A percentile compares a stretch with the other conserved stretches of the same genome.
These are phyloP conservation scores for Gryganskiella cystojenkinii DNA, from an alignment of 192 early-diverging fungal genomes.

Conservation along the genomic window DNA sequence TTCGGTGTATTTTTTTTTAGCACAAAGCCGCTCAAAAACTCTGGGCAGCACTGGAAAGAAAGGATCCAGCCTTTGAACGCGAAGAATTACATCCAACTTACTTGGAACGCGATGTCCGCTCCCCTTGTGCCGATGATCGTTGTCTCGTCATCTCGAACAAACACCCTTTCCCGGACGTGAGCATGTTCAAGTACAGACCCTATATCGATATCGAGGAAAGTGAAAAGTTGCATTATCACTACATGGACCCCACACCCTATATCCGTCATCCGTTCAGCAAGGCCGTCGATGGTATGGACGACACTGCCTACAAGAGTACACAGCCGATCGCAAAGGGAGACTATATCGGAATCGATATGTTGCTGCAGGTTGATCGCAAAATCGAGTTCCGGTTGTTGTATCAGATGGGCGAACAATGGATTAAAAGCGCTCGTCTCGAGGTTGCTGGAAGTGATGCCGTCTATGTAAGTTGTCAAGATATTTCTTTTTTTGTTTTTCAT, in stretches of 20 bases:
- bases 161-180: slow-evolving; percentile 57
- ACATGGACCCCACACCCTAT: slow-evolving; percentile 49
- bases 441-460: slow-evolving; percentile 44
- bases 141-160: slow-evolving; percentile 67
- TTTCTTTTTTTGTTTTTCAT: not conserved
- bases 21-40: slow-evolving; percentile 56
- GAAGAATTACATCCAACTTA: slow-evolving; percentile 55
- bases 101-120: slow-evolving; percentile 55
- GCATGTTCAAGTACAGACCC: slow-evolving; percentile 60
- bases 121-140: slow-evolving; percentile 62
- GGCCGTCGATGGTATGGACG: slow-evolving; percentile 63
- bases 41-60: slow-evolving; percentile 41
- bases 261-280: slow-evolving; percentile 53
- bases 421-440: slow-evolving; percentile 33
- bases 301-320: slow-evolving; percentile 57
- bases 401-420: slow-evolving; percentile 52
- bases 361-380: slow-evolving; percentile 54
- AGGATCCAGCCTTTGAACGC: slow-evolving; percentile 40
- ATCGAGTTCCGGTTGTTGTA: slow-evolving; percentile 39
- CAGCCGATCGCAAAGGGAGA: slow-evolving; percentile 58
- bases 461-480: too few relatives aligned
- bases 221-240: slow-evolving; percentile 59
- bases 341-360: slow-evolving; percentile 67
- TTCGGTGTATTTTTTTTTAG: slow-evolving; percentile 20
- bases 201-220: slow-evolving; percentile 58